Evolutionary conservation across 257 asterid species (phyloP).

Genomic region (Perilla frutescens): DNA sequence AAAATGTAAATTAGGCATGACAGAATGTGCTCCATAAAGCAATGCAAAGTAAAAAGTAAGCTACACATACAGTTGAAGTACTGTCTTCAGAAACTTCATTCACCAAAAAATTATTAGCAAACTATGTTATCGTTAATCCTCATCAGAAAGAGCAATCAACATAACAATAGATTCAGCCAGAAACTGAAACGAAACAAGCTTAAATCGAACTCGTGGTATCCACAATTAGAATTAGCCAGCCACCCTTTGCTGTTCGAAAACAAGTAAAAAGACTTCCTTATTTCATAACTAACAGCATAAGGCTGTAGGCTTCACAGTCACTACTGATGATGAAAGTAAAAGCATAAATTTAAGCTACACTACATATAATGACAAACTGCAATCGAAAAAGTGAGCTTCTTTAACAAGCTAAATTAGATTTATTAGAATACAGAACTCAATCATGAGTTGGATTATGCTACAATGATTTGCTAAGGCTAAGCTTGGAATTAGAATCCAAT

Average conservation of each 20-base stretch:
- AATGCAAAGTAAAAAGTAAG: too few species aligned
- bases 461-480: not conserved
- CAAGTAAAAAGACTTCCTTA: not conserved
- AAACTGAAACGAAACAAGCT: too few species aligned
- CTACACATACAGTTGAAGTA: too few species aligned
- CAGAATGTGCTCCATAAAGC: too few species aligned
- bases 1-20: too few species aligned
- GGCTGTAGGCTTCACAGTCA: not conserved
- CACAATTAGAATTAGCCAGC: not conserved
- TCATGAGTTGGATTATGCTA: not conserved
- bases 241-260: not conserved
- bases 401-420: slow-evolving; percentile 13
- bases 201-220: not conserved
- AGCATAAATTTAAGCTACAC: not conserved
- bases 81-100: too few species aligned
- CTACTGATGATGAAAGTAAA: too few species aligned
- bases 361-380: not conserved
- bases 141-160: too few species aligned
- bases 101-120: too few species aligned
- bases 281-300: not conserved
- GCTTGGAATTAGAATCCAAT: not conserved
- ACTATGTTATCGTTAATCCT: too few species aligned
- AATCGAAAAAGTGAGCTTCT: not conserved
- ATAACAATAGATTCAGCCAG: too few species aligned
- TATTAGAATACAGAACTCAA: not conserved